Evolutionary conservation across 345 rosid species (phyloP), one percentile per base, ranked within the genome.

Genomic region (Geranium rotundifolium): DNA sequence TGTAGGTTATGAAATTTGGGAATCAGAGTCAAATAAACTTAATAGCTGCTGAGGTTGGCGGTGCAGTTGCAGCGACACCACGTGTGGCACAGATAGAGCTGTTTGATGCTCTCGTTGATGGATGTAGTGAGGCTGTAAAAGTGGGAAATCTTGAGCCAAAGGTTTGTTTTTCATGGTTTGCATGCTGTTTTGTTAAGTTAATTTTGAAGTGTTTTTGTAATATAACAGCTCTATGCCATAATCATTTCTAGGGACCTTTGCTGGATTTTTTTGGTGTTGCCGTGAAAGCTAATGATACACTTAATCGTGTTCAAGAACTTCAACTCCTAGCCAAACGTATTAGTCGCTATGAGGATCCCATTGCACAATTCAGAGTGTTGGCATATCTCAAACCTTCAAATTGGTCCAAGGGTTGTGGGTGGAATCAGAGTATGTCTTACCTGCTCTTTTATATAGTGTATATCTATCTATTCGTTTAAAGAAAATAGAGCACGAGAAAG

Each of bases 341-440:
- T 55, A 73, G 61, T 73, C 89, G 84, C 64, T 93, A 90, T 63
- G 76, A 82, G 58, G 84, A 93, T 77, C 99, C 99, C 54, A 71
- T 93, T 66, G 79, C 82, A 70, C 99, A 90, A 65, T 95, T 95
- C 75, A 85, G 95, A 63, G 97, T 83, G 58, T 77, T 90, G 72
- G 69, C 74, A 27, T 85, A 84, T 75, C 96, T 90, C 62, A 95
- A 90, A 81, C 96, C 97, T 73, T 88, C 99, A 17, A 95, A 90
- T 67, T 95, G 99, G 99, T 86, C 99, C 58, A 95, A 95, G 82
- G 99, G 99, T 62, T 95, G 99, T 65, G 97, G 99, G 54, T 95
- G 99, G 99, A 90, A 90, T 77, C 96, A 86, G 74, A 75, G 99
- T 90, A 82, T 60, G 90, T 18, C 15, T 65, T 77, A 55, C 27